These are phyloP conservation scores for Aureobasidium zeae DNA, from an alignment of 2,329 filamentous ascomycete species.

Conservation along the genomic window DNA sequence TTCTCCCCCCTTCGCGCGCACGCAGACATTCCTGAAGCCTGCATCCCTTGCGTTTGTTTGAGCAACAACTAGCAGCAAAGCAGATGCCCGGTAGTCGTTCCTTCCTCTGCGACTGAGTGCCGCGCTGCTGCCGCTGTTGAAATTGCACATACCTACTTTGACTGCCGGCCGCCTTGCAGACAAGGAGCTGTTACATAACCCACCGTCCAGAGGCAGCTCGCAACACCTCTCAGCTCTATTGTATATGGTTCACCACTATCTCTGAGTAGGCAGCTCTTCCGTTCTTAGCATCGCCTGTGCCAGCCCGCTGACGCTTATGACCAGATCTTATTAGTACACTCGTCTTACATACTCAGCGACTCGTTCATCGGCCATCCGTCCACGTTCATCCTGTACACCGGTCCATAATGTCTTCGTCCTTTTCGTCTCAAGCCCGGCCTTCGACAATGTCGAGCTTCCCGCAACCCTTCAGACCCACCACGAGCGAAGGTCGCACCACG, in stretches of 20 bases:
- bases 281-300: background rate
- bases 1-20: background rate
- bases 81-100: constrained; percentile 5
- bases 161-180: constrained; percentile 13
- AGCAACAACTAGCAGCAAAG: constrained; percentile 6
- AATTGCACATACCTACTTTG: constrained; percentile 18
- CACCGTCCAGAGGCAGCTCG: constrained; percentile 8
- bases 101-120: constrained; percentile 16
- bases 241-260: background rate
- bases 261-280: background rate
- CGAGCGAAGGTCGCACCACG: constrained; percentile 10
- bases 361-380: too few relatives aligned
- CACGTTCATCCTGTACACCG: background rate
- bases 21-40: constrained; percentile 7
- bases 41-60: constrained; percentile 11
- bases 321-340: background rate
- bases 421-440: constrained; percentile 6
- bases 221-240: background rate
- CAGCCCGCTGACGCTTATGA: constrained; percentile 1
- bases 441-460: constrained; percentile 2
- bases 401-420: constrained; percentile 15
- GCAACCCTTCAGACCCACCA: constrained; percentile 6
- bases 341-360: constrained; percentile 12
- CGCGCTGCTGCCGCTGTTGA: constrained; percentile 12
- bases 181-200: constrained; percentile 15